Evolutionary conservation across 345 rosid species (phyloP).

Genomic region (Euclidium syriacum): DNA sequence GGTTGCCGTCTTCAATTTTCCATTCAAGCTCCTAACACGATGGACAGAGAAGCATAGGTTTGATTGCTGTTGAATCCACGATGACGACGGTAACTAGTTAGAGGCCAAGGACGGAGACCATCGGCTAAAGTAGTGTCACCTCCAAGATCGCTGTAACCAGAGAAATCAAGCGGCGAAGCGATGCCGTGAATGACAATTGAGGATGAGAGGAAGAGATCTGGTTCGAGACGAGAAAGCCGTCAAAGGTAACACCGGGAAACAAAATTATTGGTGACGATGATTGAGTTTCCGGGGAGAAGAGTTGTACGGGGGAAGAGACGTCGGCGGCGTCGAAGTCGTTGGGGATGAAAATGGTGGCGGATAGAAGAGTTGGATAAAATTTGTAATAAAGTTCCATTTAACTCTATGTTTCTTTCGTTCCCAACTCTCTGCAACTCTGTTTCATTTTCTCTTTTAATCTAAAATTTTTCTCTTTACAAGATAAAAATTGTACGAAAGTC

Average conservation of each 20-base stretch:
- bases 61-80: background rate
- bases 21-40: too few relatives aligned
- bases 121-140: constrained; percentile 12
- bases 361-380: constrained; percentile 46
- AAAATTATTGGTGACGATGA: constrained; percentile 63
- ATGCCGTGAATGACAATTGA: constrained; percentile 62
- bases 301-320: constrained; percentile 45
- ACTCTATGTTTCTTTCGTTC: too few relatives aligned
- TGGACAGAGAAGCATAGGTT: background rate
- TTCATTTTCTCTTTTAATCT: too few relatives aligned
- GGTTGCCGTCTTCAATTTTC: too few relatives aligned
- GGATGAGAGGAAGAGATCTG: constrained; percentile 56
- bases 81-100: background rate
- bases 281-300: constrained; percentile 48
- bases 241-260: constrained; percentile 50
- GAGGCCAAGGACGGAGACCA: background rate
- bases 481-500: too few relatives aligned
- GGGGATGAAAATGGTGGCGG: constrained; percentile 63
- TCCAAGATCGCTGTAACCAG: constrained; percentile 36
- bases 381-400: too few relatives aligned
- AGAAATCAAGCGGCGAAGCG: constrained; percentile 47
- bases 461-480: too few relatives aligned
- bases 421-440: too few relatives aligned
- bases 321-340: constrained; percentile 34
- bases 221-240: constrained; percentile 48